Percentiles rank a stretch among this genome's conserved stretches.
phyloP scores from a whole-genome alignment of 2,329 filamentous ascomycete species.

The Claviceps quebecensis region DNA sequence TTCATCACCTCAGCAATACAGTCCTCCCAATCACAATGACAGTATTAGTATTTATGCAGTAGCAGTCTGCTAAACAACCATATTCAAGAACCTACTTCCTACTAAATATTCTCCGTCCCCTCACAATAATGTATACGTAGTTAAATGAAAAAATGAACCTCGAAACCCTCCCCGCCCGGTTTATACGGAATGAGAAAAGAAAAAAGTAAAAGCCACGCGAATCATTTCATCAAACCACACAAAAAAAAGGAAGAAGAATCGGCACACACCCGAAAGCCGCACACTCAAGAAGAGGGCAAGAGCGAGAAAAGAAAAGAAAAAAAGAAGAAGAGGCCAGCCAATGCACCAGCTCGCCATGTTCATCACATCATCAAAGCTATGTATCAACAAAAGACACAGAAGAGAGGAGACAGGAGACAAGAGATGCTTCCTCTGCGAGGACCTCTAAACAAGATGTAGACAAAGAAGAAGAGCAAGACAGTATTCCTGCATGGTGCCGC shows the following conservation, averaged over 20 bases:
- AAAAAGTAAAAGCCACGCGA: slow-evolving; percentile 2
- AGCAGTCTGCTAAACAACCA: too few relatives aligned
- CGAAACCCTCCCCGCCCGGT: background rate
- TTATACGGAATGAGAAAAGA: slow-evolving; percentile 1
- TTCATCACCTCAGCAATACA: too few relatives aligned
- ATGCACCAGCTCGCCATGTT: slow-evolving; percentile 6
- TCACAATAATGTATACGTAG: too few relatives aligned
- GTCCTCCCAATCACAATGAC: too few relatives aligned
- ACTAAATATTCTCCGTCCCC: too few relatives aligned
- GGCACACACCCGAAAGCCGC: too few relatives aligned
- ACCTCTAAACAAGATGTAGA: background rate
- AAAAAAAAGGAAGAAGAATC: background rate
- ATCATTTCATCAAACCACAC: slow-evolving; percentile 1
- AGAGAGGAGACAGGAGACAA: slow-evolving; percentile 2
- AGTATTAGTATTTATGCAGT: too few relatives aligned
- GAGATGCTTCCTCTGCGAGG: background rate
- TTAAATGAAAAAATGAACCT: too few relatives aligned
- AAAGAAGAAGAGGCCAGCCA: background rate
- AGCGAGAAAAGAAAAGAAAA: background rate
- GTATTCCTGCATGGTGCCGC: background rate
- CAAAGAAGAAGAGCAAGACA: too few relatives aligned
- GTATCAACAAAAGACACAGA: slow-evolving; percentile 6
- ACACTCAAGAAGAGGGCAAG: background rate
- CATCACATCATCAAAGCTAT: slow-evolving; percentile 13
- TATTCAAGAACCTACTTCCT: too few relatives aligned